Conservation (phyloP, 768 basidiomycete species). For the Pleurotus pulmonarius region DNA sequence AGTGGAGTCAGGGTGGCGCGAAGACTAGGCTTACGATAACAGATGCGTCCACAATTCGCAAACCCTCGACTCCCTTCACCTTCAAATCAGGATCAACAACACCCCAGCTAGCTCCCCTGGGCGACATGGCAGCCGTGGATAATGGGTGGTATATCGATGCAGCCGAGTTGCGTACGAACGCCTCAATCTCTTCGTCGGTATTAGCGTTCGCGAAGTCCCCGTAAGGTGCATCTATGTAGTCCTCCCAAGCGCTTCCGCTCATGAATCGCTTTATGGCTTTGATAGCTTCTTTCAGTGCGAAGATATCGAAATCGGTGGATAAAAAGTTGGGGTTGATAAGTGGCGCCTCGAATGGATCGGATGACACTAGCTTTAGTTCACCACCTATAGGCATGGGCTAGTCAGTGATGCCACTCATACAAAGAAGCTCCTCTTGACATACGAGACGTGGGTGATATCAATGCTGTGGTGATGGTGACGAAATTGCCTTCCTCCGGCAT, state of each 20-base stretch:
- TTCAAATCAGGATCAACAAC: slow-evolving; percentile 31
- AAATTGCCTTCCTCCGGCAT: slow-evolving; percentile 14
- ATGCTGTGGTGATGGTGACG: slow-evolving; percentile 8
- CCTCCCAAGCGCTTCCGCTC: slow-evolving; percentile 23
- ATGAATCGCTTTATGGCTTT: slow-evolving; percentile 21
- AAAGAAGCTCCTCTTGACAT: not conserved
- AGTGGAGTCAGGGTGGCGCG: too few species aligned
- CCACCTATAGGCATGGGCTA: slow-evolving; percentile 15
- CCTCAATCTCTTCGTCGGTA: slow-evolving; percentile 22
- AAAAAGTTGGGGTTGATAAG: slow-evolving; percentile 23
- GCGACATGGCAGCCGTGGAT: slow-evolving; percentile 27
- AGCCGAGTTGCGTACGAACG: slow-evolving; percentile 16
- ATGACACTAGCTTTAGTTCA: slow-evolving; percentile 19
- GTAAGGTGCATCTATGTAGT: slow-evolving; percentile 19
- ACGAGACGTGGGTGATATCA: slow-evolving; percentile 1
- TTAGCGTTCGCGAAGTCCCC: slow-evolving; percentile 17
- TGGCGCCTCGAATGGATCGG: slow-evolving; percentile 21
- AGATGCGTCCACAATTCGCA: slow-evolving; percentile 36
- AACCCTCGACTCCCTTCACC: slow-evolving; percentile 27
- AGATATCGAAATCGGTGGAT: slow-evolving; percentile 17
- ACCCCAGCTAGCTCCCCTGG: slow-evolving; percentile 20
- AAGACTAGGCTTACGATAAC: slow-evolving; percentile 23
- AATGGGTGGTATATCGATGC: slow-evolving; percentile 22
- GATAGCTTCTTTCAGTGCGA: slow-evolving; percentile 23
- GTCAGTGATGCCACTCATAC: not conserved